Conservation (phyloP, 495 filamentous ascomycete species). For the Aspergillus funiculosus region DNA sequence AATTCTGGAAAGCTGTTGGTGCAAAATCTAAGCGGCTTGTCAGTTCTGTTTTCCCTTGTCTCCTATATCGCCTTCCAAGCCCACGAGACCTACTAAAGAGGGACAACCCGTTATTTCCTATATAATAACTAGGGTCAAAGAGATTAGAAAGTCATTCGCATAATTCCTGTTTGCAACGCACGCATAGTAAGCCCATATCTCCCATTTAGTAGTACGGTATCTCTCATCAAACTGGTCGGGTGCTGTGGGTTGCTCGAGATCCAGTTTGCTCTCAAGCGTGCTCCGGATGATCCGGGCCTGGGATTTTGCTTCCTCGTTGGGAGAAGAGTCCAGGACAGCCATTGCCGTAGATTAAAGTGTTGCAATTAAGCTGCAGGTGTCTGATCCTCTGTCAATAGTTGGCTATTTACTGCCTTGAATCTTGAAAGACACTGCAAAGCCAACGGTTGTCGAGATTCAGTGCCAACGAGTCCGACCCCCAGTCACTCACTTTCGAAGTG, state of each 20-base stretch:
- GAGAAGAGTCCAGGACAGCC: not conserved
- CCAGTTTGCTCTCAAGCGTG: not conserved
- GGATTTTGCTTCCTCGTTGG: not conserved
- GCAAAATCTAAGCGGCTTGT: constrained; percentile 46
- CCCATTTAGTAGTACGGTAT: constrained; percentile 48
- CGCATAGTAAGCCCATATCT: constrained; percentile 63
- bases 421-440: no score
- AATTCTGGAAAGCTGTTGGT: constrained; percentile 60
- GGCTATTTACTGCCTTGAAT: no score
- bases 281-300: not conserved
- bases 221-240: constrained; percentile 47
- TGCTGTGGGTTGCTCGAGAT: constrained; percentile 2
- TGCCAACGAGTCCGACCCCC: no score
- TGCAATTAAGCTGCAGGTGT: not conserved
- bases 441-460: no score
- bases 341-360: not conserved
- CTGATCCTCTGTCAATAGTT: no score
- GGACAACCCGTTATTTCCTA: constrained; percentile 61
- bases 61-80: not conserved
- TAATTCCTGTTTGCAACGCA: constrained; percentile 25
- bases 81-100: constrained; percentile 47
- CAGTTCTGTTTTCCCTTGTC: no score
- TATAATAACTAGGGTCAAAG: constrained; percentile 51
- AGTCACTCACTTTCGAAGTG: no score
- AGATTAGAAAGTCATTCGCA: constrained; percentile 19